Evolutionary conservation across 2,329 filamentous ascomycete species (phyloP).

Genomic region (Geosmithia flava): DNA sequence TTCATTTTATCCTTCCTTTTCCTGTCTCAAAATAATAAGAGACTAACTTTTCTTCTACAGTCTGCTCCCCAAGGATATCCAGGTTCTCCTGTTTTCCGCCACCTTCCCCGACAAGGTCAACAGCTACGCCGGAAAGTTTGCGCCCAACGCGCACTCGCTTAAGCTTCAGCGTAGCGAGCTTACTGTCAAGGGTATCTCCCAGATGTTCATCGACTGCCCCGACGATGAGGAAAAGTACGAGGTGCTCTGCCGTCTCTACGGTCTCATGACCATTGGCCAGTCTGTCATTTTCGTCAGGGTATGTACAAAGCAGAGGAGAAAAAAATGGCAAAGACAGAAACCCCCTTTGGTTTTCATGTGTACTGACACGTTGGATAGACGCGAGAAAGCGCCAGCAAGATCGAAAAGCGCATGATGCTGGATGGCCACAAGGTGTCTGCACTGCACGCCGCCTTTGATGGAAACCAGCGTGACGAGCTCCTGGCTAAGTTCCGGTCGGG

Average conservation of each 20-base stretch:
- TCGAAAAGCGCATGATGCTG: constrained; percentile 71
- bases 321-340: neutral
- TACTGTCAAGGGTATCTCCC: constrained; percentile 93
- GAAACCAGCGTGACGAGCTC: constrained; percentile 67
- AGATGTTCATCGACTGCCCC: constrained; percentile 93
- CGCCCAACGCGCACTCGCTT: constrained; percentile 75
- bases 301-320: constrained; percentile 10
- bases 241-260: constrained; percentile 83
- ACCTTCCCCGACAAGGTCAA: constrained; percentile 83
- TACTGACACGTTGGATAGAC: constrained; percentile 40
- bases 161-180: constrained; percentile 83
- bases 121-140: constrained; percentile 71
- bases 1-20: neutral
- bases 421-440: constrained; percentile 90
- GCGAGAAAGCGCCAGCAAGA: constrained; percentile 72
- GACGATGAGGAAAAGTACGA: constrained; percentile 75
- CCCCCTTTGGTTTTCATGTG: neutral
- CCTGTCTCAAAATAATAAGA: neutral
- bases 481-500: constrained; percentile 80
- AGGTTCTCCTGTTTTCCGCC: constrained; percentile 90
- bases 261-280: constrained; percentile 89
- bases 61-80: constrained; percentile 60
- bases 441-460: constrained; percentile 80
- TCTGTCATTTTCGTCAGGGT: constrained; percentile 98
- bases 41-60: constrained; percentile 25